These are phyloP conservation scores for Gnetum montanum DNA, from an alignment of 75 land plant species.

Conservation along the genomic window DNA sequence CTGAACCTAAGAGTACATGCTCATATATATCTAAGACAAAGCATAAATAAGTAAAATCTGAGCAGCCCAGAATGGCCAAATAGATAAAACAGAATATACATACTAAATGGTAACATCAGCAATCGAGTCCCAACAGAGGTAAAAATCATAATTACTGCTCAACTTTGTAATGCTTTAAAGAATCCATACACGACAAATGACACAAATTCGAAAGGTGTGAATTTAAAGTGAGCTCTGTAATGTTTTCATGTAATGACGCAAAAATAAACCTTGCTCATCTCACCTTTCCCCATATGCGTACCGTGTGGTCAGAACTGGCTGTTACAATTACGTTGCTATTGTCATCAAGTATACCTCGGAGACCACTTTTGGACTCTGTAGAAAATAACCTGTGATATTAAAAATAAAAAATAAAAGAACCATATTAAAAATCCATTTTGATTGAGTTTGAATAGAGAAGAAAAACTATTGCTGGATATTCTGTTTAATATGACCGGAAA, in stretches of 20 bases:
- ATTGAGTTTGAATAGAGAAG: too few relatives aligned
- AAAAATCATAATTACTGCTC: background rate
- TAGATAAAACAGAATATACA: background rate
- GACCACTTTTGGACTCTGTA: background rate
- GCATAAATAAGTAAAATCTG: background rate
- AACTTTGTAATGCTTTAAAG: background rate
- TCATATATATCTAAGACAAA: background rate
- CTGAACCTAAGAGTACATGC: background rate
- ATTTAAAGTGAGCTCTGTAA: background rate
- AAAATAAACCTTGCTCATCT: background rate
- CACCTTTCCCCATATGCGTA: constrained; percentile 68
- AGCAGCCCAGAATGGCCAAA: background rate
- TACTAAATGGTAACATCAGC: too few relatives aligned
- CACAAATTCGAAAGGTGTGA: background rate
- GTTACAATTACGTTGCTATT: constrained; percentile 34
- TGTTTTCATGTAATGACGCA: background rate
- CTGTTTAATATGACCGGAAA: too few relatives aligned
- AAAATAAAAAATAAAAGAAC: too few relatives aligned
- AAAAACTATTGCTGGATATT: too few relatives aligned
- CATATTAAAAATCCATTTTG: too few relatives aligned
- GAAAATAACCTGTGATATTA: background rate
- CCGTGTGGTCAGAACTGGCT: constrained; percentile 52
- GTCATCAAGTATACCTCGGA: constrained; percentile 16
- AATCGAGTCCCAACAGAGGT: background rate
- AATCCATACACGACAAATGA: background rate